Percentiles rank a stretch among this genome's conserved stretches.
phyloP scores from a whole-genome alignment of 2,329 filamentous ascomycete genomes.

The Neopestalotiopsis sp. region DNA sequence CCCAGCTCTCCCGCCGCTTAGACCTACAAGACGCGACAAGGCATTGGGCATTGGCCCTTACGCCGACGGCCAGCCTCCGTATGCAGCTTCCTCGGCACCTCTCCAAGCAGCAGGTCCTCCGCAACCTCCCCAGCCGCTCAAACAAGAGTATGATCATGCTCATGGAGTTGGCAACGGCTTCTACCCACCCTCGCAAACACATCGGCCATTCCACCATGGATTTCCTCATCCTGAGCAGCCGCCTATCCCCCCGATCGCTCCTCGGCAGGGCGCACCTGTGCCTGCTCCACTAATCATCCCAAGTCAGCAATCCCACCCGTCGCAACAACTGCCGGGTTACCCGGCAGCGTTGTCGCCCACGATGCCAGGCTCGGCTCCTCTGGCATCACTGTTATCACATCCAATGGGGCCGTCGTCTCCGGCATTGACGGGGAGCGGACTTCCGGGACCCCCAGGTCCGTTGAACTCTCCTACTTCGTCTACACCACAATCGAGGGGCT shows the following conservation, averaged over 20 bases:
- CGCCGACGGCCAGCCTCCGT: constrained; percentile 25
- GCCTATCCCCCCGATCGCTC: constrained; percentile 30
- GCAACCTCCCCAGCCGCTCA: constrained; percentile 19
- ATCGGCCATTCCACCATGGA: constrained; percentile 40
- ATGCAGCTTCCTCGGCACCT: constrained; percentile 19
- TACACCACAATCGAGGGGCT: not conserved
- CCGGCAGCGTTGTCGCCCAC: constrained; percentile 32
- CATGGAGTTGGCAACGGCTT: constrained; percentile 40
- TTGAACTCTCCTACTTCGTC: constrained; percentile 5
- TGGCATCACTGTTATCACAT: constrained; percentile 29
- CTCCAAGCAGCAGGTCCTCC: constrained; percentile 20
- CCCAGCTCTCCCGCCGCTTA: constrained; percentile 42
- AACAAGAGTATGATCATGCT: constrained; percentile 33
- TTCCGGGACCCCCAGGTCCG: not conserved
- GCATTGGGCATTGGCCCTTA: constrained; percentile 20
- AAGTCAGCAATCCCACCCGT: constrained; percentile 25
- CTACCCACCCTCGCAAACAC: constrained; percentile 38
- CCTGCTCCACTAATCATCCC: constrained; percentile 24
- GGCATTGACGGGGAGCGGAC: constrained; percentile 28
- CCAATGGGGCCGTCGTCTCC: constrained; percentile 30
- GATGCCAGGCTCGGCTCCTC: constrained; percentile 26
- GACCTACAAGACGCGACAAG: constrained; percentile 34
- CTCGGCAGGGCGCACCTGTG: constrained; percentile 27
- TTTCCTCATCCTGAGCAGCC: constrained; percentile 38
- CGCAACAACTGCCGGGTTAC: constrained; percentile 25